These are phyloP conservation scores for Cordyceps farinosa DNA, from an alignment of 2,329 filamentous ascomycete species.

Conservation along the genomic window DNA sequence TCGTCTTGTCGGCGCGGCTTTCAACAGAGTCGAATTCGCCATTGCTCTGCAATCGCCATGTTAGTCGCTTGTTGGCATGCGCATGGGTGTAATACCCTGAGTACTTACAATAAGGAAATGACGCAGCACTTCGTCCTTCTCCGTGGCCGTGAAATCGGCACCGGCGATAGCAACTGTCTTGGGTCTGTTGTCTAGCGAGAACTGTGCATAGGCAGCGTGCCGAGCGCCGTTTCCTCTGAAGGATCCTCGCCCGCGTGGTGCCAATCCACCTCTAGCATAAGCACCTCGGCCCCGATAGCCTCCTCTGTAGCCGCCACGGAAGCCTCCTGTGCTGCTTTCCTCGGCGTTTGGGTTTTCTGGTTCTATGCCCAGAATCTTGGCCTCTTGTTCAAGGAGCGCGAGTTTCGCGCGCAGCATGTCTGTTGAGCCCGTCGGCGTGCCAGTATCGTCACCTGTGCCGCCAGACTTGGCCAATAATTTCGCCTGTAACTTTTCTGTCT, in stretches of 20 bases:
- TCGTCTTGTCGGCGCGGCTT: conserved; percentile 42
- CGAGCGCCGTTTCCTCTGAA: conserved; percentile 44
- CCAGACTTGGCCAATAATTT: conserved; percentile 32
- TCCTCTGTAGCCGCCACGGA: conserved; percentile 33
- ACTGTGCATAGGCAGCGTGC: conserved; percentile 56
- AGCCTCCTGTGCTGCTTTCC: conserved; percentile 33
- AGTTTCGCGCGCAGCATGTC: conserved; percentile 67
- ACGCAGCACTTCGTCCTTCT: conserved; percentile 65
- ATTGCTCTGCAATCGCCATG: conserved; percentile 45
- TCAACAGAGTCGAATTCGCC: conserved; percentile 61
- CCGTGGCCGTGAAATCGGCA: conserved; percentile 57
- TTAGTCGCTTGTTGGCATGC: not conserved
- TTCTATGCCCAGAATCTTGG: conserved; percentile 65
- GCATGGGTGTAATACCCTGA: no score
- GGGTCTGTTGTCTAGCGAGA: conserved; percentile 73
- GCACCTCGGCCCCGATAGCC: conserved; percentile 37
- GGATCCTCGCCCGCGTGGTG: conserved; percentile 33
- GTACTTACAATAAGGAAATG: conserved; percentile 65
- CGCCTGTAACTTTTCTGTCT: conserved; percentile 62
- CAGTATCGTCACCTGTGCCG: conserved; percentile 22
- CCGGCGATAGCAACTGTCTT: conserved; percentile 63
- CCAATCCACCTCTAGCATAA: conserved; percentile 37
- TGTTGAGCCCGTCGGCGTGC: conserved; percentile 40
- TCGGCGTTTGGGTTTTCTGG: conserved; percentile 41
- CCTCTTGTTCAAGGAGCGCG: conserved; percentile 70